phyloP scores from a whole-genome alignment of 768 basidiomycete genomes.

The Galerina marginata region DNA sequence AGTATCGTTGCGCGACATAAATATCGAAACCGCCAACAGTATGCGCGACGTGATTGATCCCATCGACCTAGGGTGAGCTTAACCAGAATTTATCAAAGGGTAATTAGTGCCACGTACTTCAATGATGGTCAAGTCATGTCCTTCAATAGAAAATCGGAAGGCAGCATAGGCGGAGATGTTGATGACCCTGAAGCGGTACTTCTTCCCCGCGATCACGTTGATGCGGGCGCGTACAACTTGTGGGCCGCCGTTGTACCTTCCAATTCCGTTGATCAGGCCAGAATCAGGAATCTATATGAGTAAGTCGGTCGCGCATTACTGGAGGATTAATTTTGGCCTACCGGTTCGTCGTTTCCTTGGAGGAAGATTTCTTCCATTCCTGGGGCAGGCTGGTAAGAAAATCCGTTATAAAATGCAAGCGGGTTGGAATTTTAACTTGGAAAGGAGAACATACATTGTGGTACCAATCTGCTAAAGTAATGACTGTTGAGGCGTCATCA shows the following conservation, averaged over 20 bases:
- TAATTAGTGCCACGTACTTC: constrained; percentile 24
- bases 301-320: background rate
- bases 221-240: constrained; percentile 26
- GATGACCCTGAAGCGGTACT: constrained; percentile 62
- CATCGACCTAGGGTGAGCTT: constrained; percentile 41
- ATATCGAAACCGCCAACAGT: constrained; percentile 46
- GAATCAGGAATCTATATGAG: constrained; percentile 18
- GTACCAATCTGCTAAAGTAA: constrained; percentile 30
- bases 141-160: constrained; percentile 44
- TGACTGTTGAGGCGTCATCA: constrained; percentile 25
- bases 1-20: constrained; percentile 58
- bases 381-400: constrained; percentile 7
- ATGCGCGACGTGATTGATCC: constrained; percentile 33
- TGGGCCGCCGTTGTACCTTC: constrained; percentile 27
- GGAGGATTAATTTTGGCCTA: background rate
- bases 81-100: background rate
- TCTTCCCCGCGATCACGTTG: constrained; percentile 44
- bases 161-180: constrained; percentile 51
- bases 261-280: constrained; percentile 26
- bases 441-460: constrained; percentile 14
- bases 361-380: constrained; percentile 22
- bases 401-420: background rate
- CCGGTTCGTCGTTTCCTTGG: constrained; percentile 24
- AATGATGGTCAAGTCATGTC: constrained; percentile 32
- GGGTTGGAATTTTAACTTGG: no score